These are phyloP conservation scores for Trypanosoma brucei DNA, from an alignment of 208 protist species.

Conservation along the genomic window DNA sequence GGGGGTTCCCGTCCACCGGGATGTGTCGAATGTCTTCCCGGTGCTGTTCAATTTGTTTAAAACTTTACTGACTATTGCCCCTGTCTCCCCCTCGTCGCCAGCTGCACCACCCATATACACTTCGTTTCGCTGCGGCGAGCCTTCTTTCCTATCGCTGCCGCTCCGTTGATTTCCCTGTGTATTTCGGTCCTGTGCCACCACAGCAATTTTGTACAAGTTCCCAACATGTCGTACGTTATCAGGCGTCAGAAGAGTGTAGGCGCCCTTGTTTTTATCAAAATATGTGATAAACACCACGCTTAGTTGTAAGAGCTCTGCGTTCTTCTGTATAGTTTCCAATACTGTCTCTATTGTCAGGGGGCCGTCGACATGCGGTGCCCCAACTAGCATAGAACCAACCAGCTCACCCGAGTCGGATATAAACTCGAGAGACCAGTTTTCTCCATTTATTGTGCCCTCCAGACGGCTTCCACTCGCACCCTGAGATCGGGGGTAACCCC, in stretches of 20 bases:
- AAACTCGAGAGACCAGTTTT: neutral
- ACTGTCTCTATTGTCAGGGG: slow-evolving; percentile 3
- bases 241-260: slow-evolving; percentile 19
- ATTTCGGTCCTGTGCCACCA: slow-evolving; percentile 2
- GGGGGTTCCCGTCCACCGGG: too few species aligned
- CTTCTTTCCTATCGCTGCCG: neutral
- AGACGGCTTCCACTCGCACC: neutral
- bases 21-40: neutral
- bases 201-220: slow-evolving; percentile 7
- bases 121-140: neutral
- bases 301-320: slow-evolving; percentile 3
- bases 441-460: neutral
- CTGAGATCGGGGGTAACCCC: too few species aligned
- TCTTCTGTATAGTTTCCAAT: slow-evolving; percentile 1
- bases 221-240: slow-evolving; percentile 3
- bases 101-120: neutral
- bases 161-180: neutral
- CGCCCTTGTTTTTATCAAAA: slow-evolving; percentile 11
- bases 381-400: slow-evolving; percentile 13
- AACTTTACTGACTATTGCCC: neutral
- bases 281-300: slow-evolving; percentile 14
- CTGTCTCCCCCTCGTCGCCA: neutral
- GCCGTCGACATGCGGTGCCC: slow-evolving; percentile 5
- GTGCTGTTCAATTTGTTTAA: neutral
- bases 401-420: neutral